These are phyloP conservation scores for Plasmodium gonderi DNA, from an alignment of 169 alveolate species.

Conservation along the genomic window DNA sequence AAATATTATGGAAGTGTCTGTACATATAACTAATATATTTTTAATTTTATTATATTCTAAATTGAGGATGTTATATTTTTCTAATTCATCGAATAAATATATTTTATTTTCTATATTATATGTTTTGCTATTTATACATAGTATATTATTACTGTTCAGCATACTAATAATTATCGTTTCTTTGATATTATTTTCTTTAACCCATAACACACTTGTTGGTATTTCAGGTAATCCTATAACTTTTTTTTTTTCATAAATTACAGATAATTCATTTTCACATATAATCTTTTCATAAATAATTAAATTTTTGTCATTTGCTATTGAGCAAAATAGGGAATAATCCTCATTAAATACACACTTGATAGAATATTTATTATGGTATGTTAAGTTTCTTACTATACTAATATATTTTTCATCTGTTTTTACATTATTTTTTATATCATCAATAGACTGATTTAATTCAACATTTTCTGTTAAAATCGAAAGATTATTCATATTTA, in stretches of 20 bases:
- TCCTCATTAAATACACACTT: constrained; percentile 57
- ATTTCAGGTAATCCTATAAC: constrained; percentile 58
- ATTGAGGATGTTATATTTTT: constrained; percentile 51
- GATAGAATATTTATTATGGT: constrained; percentile 53
- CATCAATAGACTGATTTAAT: constrained; percentile 24
- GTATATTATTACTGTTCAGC: constrained; percentile 44
- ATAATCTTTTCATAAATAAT: constrained; percentile 61
- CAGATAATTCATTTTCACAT: background rate
- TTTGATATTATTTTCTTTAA: constrained; percentile 13
- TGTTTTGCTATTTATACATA: constrained; percentile 43
- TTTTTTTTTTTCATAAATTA: constrained; percentile 57
- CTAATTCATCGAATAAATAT: constrained; percentile 21
- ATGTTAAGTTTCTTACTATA: constrained; percentile 25
- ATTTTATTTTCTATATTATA: constrained; percentile 34
- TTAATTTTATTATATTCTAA: constrained; percentile 50
- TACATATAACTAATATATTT: constrained; percentile 59
- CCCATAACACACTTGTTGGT: constrained; percentile 61
- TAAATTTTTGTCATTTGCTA: constrained; percentile 71
- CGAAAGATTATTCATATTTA: constrained; percentile 9
- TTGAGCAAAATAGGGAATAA: constrained; percentile 50
- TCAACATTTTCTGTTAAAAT: constrained; percentile 9
- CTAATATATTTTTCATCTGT: constrained; percentile 27
- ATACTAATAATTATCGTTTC: constrained; percentile 36
- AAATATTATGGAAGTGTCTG: constrained; percentile 65
- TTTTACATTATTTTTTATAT: constrained; percentile 26